A percentile compares a stretch with the other conserved stretches of the same genome.
phyloP scores from a whole-genome alignment of 345 rosid genomes.

The Eucalyptus lansdowneana region DNA sequence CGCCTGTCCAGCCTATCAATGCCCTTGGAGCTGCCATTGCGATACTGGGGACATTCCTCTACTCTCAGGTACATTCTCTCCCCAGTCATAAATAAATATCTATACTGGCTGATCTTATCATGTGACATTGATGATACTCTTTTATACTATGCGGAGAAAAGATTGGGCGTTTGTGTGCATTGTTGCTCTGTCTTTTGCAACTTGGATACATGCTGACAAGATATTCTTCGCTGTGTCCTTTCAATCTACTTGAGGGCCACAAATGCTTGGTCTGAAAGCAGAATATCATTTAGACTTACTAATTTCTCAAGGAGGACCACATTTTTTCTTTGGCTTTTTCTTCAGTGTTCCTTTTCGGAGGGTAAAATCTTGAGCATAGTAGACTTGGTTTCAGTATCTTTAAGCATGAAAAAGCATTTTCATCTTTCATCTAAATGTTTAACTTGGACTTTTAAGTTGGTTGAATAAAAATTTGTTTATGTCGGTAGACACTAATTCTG shows the following conservation, averaged over 20 bases:
- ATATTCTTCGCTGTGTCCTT: background rate
- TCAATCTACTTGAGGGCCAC: slow-evolving; percentile 1
- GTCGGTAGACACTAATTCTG: background rate
- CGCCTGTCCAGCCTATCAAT: slow-evolving; percentile 33
- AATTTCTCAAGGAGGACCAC: background rate
- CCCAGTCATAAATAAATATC: background rate
- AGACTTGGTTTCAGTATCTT: background rate
- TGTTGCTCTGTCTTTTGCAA: background rate
- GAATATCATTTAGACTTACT: background rate
- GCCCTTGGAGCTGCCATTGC: slow-evolving; percentile 47
- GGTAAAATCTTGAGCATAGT: background rate
- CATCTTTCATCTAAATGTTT: background rate
- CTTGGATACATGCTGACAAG: background rate
- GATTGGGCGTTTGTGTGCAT: background rate
- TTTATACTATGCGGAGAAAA: background rate
- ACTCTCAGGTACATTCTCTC: slow-evolving; percentile 24
- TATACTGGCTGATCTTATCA: background rate
- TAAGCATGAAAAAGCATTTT: background rate
- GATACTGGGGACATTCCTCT: slow-evolving; percentile 35
- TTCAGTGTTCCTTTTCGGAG: background rate
- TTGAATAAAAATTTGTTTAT: background rate
- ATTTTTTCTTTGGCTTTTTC: background rate
- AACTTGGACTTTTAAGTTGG: background rate
- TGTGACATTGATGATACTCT: background rate
- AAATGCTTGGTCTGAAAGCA: background rate